Base-by-base conservation (phyloP, 768 basidiomycete genomes). In the Macrolepiota fuliginosa region DNA sequence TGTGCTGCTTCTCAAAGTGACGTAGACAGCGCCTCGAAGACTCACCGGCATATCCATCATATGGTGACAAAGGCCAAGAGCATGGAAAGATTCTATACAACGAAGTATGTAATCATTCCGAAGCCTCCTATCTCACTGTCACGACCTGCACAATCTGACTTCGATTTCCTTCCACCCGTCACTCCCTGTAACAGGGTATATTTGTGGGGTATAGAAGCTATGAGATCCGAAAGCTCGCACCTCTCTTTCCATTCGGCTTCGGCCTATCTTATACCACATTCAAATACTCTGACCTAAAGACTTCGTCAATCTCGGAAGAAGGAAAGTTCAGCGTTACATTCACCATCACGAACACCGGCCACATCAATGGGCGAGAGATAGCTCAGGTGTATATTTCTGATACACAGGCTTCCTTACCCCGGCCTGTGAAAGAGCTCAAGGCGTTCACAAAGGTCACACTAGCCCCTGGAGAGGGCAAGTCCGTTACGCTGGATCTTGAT, bases 251-350 rank as follows among this genome's bases (percentile, higher is more conserved):
- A 10, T 86, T 87, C 68, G 83, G 84, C 51, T 77, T 74, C 67
- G 87, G 87, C 17, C 78, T 89, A 19, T 84, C 83, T 0, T 88
- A 88, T 70, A 80, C 87, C 9, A 74, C 76, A 7, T 88, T 87
- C 70, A 72, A 78, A n/a, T 82, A 84, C 66, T 76, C 80, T 13
- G 68, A 73, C 53, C 73, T 85, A 52, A 54, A 67, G 19, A 66
- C 75, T 40, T 73, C 77, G 0, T 51, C 66, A 40, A 68, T 79
- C 61, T 76, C 72, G 13, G 54, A 70, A 12, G 66, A 71, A 15
- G 70, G 77, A 10, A 64, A 69, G 3, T 81, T 81, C 64, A 70
- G 69, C 0, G 71, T 82, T 3, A 69, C 75, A 6, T 82, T 84
- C 71, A 75, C 67, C 4, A 62, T 87, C 39, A 76, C 68, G 60